Base-by-base conservation (phyloP, 2,329 filamentous ascomycete genomes). In the Ambrosiella beaveri region DNA sequence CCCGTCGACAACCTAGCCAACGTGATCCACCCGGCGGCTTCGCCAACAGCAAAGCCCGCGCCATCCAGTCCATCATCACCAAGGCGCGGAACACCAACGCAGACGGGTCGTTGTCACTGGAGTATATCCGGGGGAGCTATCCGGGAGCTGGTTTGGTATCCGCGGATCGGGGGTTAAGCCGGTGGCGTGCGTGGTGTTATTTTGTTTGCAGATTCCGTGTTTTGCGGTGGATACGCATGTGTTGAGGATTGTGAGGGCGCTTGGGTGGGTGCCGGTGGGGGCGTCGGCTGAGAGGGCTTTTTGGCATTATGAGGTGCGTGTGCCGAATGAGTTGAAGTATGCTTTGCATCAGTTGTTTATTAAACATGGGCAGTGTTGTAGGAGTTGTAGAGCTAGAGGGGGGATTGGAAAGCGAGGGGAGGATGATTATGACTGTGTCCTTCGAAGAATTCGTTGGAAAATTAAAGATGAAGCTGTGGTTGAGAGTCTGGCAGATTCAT, bases 11-110 rank as follows among this genome's bases (percentile, higher is more conserved):
- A 84, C 5, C 73, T 93, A n/a, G 79, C 78, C 51, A 71, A 83
- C 55, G 79, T 85, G 0, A 88, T 93, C 65, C 81, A 80, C 70
- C 71, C 7, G 86, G 86, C 8, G 88, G 88, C 0, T 72, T 90
- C 1, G 84, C 81, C 1, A 76, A 78, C n/a, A 74, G 75, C 13
- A 93, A 90, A 68, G 82, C 80, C 60, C 82, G 77, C 56, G 75
- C 83, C 63, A 87, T 94, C 65, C 88, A 90, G 66, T 69, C 71
- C 13, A 88, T 88, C 40, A 73, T 94, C 7, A 78, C 88, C 56
- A 80, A 82, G 68, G 84, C 89, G 3, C 56, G 13, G 0, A 4
- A 40, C 15, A 8, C 39, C 15, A 51, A 50, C 36, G 45, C 15
- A 12, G 38, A 51, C 45, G 36, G 35, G 12, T 45, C 47, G n/a